Evolutionary conservation across 768 basidiomycete genomes (phyloP).

Genomic region (Austroboletus eburneus): DNA sequence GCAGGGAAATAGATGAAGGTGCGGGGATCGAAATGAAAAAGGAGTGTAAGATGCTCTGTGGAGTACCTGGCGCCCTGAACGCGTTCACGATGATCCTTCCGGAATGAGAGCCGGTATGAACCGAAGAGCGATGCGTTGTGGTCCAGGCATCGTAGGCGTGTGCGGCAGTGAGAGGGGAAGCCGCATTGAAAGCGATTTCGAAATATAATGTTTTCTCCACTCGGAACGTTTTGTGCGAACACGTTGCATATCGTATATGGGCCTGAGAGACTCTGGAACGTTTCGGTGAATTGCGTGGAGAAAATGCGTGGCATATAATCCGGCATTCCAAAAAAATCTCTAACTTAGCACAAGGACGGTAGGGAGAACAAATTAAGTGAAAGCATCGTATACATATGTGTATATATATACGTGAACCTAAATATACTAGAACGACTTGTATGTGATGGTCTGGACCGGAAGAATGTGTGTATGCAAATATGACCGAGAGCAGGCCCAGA

Average conservation of each 20-base stretch:
- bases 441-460: background rate
- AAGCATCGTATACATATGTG: background rate
- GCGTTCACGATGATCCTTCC: background rate
- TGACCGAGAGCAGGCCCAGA: conserved; percentile 4
- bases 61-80: background rate
- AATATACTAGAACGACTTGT: conserved; percentile 4
- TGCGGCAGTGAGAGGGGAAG: background rate
- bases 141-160: background rate
- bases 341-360: background rate
- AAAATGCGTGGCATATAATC: background rate
- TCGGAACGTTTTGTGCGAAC: background rate
- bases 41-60: background rate
- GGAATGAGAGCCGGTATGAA: background rate
- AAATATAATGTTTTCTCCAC: background rate
- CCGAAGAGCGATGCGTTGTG: background rate
- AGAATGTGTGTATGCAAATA: conserved; percentile 5
- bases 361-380: conserved; percentile 1
- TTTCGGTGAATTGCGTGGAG: background rate
- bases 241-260: background rate
- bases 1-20: background rate
- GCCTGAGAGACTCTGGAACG: background rate
- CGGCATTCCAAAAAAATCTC: background rate
- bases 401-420: conserved; percentile 14
- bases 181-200: background rate
- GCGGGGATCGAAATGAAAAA: background rate